Base-by-base conservation (phyloP, 2,329 filamentous ascomycete species). In the Tolypocladium nubicola region DNA sequence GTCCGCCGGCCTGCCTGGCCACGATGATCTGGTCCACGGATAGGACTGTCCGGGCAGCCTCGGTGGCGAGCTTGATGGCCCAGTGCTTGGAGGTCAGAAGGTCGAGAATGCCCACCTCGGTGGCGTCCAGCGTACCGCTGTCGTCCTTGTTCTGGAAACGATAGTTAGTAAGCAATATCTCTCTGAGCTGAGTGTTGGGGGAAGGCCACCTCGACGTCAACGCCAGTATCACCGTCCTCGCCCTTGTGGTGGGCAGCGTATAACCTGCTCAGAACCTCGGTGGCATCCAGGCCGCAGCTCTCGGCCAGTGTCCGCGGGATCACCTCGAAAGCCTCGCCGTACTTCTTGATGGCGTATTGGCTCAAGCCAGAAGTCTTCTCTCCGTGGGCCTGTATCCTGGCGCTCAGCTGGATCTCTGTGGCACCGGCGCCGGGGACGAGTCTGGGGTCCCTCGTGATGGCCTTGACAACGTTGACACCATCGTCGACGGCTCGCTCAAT, bases 1-100 rank as follows among this genome's bases (percentile, higher is more conserved):
- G 94, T 41, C 94, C 94, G 69, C 94, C 94, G 53, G 95, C 94
- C 77, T 97, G 94, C 76, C 93, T 86, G 61, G 95, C 92, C 58
- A 99, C 94, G 70, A 99, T 99, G 70, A 99, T 99, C 77, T 99
- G 95, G 75, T 99, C 94, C 43, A 99, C 94, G 53, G 91, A 96
- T 62, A 99, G 79, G 37, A 99, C 88, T 53, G 94, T 99, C 67
- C 94, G 84, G 56, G 91, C 93, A 45, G 94, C 88, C 75, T 99
- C 94, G 30, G 93, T 97, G 41, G 94, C 95, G 62, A 99, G 81
- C 77, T 94, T 94, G 74, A 99, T 96, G 52, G 94, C 94, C 93
- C 92, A 97, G 69, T 86, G 87, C 82, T 99, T 99, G 63, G 88
- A 86, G 60, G 92, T 85, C 76, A 97, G 82, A 49, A 99, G 81